Evolutionary conservation across 139 green algal species (phyloP).

Genomic region (Volvox reticuliferus): DNA sequence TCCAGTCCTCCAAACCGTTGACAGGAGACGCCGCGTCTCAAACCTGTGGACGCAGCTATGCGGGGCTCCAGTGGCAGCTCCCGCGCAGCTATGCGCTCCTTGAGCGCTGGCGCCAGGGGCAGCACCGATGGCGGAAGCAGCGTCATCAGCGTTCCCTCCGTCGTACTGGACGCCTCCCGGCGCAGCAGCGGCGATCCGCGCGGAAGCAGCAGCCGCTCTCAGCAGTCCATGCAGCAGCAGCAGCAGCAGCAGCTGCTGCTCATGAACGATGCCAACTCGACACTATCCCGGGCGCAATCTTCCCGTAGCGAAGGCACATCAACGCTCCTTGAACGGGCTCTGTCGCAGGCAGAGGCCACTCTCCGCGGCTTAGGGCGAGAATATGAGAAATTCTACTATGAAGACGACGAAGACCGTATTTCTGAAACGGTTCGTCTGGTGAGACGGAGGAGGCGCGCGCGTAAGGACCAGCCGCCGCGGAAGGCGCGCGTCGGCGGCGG

Average conservation of each 20-base stretch:
- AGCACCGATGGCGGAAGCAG: constrained; percentile 23
- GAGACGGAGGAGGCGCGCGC: neutral
- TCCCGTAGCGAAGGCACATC: neutral
- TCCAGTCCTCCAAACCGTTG: too few species aligned
- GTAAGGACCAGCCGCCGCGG: neutral
- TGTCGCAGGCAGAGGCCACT: constrained; percentile 17
- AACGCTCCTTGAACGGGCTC: constrained; percentile 21
- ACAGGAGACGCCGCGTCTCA: too few species aligned
- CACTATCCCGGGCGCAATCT: neutral
- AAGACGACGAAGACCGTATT: neutral
- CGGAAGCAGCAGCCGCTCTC: neutral
- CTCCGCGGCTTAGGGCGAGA: neutral
- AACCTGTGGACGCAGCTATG: too few species aligned
- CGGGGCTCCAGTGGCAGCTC: too few species aligned
- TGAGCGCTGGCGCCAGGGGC: neutral
- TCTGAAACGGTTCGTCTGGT: neutral
- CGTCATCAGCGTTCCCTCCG: constrained; percentile 18
- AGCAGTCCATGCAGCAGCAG: neutral
- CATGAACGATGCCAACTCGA: neutral
- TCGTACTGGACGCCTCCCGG: neutral
- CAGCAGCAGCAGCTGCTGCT: neutral
- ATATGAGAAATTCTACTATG: constrained; percentile 33
- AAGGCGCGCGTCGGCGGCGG: neutral
- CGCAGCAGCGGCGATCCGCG: neutral
- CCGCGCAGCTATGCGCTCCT: too few species aligned